Percentiles rank a stretch among this genome's conserved stretches.
These are phyloP conservation scores for Ciborinia camelliae DNA, from an alignment of 2,329 filamentous ascomycete species.

Conservation along the genomic window DNA sequence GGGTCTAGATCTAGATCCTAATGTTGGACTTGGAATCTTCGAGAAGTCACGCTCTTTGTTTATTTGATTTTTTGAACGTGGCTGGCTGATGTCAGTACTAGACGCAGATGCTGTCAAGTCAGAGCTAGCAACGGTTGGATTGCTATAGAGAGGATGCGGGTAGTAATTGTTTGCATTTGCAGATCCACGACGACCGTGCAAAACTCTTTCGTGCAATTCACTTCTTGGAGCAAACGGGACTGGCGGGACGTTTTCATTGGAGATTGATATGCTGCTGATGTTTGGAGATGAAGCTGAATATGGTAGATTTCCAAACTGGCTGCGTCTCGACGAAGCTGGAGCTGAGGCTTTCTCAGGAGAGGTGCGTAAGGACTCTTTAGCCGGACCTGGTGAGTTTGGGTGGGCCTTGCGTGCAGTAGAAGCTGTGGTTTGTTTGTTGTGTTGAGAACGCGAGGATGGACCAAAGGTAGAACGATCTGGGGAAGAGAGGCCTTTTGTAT, in stretches of 20 bases:
- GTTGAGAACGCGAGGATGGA: background rate
- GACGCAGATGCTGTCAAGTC: conserved; percentile 27
- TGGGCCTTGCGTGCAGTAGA: background rate
- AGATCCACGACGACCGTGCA: conserved; percentile 10
- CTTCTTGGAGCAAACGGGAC: conserved; percentile 13
- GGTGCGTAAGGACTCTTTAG: background rate
- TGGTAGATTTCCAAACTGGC: background rate
- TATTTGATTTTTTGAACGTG: background rate
- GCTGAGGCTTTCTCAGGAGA: background rate
- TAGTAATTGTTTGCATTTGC: conserved; percentile 9
- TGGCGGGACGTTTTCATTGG: conserved; percentile 6
- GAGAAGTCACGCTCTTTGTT: background rate
- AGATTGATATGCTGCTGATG: background rate
- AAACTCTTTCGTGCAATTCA: conserved; percentile 8
- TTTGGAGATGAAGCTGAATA: conserved; percentile 13
- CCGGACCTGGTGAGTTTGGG: background rate
- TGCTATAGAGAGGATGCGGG: conserved; percentile 22
- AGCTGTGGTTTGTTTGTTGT: background rate
- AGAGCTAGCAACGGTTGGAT: conserved; percentile 28
- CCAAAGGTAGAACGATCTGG: background rate
- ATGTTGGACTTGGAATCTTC: conserved; percentile 19
- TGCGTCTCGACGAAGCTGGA: background rate
- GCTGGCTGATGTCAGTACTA: conserved; percentile 22
- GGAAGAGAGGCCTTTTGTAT: background rate
- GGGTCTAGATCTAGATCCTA: background rate